Evolutionary conservation across 768 basidiomycete species (phyloP), one percentile per base, ranked within the genome.

Genomic region (Mycena belliarum): DNA sequence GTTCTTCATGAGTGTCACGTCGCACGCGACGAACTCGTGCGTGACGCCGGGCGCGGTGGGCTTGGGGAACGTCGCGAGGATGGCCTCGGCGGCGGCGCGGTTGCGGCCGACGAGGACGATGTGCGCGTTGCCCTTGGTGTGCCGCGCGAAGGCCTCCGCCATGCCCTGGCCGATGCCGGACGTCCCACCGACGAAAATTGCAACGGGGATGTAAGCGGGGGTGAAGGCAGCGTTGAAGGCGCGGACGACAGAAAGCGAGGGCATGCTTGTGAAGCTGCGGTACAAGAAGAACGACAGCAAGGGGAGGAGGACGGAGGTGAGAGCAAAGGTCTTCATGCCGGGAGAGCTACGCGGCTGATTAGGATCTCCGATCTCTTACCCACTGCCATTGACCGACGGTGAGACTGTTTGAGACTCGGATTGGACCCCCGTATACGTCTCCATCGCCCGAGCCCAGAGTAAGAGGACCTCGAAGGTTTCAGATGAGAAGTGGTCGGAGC

Each of bases 41-140:
- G 55, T 65, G 14, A 50, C 63, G 40, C 44, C 63, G 29, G 57
- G 52, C 10, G 52, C 23, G 20, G 66, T 63, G 20, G 72, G 69
- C 49, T 69, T 69, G 18, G 80, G 79, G 44, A 83, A 65, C 3
- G 65, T 66, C 1, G 76, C 72, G 53, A 86, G 70, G 60, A 82
- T 76, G 20, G 65, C 51, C 32, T 82, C 74, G 2, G 81, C 83
- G 6, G 82, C 79, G 16, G 59, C 68, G 43, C 73, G 73, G 69
- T 83, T 83, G 12, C 82, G 75, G 0, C 82, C 84, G 28, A 81
- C 73, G 62, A 85, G 72, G 61, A 84, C 67, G 66, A 86, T 82
- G 59, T 79, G 75, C 24, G 77, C 75, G 52, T 79, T 77, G 18
- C 83, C 82, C 23, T 80, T 75, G 0, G 80, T 78, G 62, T 78